Evolutionary conservation across 352 stramenopile species (phyloP).

Genomic region (Globisporangium splendens): DNA sequence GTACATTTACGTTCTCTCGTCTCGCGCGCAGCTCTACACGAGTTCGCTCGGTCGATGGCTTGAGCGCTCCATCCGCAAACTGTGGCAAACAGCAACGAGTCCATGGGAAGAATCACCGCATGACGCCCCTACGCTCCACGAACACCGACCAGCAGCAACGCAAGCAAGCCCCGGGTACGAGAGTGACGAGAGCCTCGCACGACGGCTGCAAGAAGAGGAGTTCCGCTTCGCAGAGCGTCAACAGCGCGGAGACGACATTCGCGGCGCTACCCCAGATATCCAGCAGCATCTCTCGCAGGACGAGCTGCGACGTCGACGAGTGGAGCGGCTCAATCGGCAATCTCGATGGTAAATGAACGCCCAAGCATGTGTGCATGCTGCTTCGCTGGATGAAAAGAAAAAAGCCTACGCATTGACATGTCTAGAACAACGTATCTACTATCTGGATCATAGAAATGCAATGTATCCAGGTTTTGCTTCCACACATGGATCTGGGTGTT

Average conservation of each 20-base stretch:
- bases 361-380: no score
- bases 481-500: no score
- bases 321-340: slow-evolving; percentile 18
- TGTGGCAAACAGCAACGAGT: neutral
- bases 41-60: neutral
- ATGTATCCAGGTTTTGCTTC: no score
- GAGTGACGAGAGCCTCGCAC: slow-evolving; percentile 20
- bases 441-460: no score
- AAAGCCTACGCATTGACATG: no score
- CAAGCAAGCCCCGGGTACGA: neutral
- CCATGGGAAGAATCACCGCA: neutral
- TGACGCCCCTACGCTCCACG: no score
- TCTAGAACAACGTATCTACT: no score
- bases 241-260: neutral
- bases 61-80: neutral
- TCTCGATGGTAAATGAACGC: neutral
- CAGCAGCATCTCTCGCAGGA: slow-evolving; percentile 16
- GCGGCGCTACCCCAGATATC: no score
- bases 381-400: no score
- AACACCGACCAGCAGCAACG: neutral
- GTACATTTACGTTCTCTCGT: slow-evolving; percentile 17
- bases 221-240: slow-evolving; percentile 4
- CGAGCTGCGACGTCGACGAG: slow-evolving; percentile 25
- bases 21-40: slow-evolving; percentile 3
- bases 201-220: slow-evolving; percentile 26